A percentile compares a stretch with the other conserved stretches of the same genome.
Conservation (phyloP, 2,329 filamentous ascomycete species). For the Aspergillus sergii region DNA sequence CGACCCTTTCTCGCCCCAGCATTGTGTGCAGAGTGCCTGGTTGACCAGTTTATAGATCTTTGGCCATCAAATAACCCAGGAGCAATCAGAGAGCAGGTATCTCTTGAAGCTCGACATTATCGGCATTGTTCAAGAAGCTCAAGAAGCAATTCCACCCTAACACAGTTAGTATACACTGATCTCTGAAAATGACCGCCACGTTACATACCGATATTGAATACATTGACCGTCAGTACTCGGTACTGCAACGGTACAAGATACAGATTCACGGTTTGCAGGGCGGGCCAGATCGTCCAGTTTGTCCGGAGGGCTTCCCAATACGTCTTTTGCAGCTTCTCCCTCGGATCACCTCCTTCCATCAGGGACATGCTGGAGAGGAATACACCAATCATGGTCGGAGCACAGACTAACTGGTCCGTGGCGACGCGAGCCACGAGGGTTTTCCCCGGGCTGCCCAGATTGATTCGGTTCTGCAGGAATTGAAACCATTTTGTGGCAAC, state of each 20-base stretch:
- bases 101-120: neutral
- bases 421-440: constrained; percentile 17
- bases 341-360: constrained; percentile 13
- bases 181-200: neutral
- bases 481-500: constrained; percentile 22
- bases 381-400: constrained; percentile 21
- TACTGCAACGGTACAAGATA: constrained; percentile 19
- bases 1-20: neutral
- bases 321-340: constrained; percentile 14
- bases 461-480: constrained; percentile 15
- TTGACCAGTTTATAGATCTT: too few relatives aligned
- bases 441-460: constrained; percentile 1
- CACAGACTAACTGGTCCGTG: constrained; percentile 18
- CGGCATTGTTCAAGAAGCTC: constrained; percentile 18
- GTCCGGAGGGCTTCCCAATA: constrained; percentile 20
- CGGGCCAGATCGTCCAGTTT: constrained; percentile 21
- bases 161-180: neutral
- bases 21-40: neutral
- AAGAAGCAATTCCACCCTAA: constrained; percentile 23
- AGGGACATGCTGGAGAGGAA: constrained; percentile 22
- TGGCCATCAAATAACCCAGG: neutral
- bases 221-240: constrained; percentile 19
- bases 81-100: neutral
- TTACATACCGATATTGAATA: constrained; percentile 19
- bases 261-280: constrained; percentile 17